Conservation (phyloP, 1,284 basidiomycete genomes). For the Puccinia triticina region DNA sequence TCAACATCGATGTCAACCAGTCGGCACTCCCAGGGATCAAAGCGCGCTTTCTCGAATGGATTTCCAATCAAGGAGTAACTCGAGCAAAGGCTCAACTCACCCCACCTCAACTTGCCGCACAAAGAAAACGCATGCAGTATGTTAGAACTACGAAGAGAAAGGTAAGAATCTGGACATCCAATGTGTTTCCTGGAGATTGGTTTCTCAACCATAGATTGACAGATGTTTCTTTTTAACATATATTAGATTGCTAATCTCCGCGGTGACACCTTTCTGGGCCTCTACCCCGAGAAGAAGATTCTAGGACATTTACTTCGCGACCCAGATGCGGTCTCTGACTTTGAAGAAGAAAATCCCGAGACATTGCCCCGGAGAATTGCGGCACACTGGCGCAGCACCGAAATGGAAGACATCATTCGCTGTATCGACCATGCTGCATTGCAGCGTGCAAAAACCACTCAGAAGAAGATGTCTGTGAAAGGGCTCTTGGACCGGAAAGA, state of each 20-base stretch:
- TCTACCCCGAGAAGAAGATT: background rate
- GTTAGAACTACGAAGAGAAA: background rate
- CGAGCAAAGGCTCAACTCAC: background rate
- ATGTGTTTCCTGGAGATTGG: background rate
- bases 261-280: background rate
- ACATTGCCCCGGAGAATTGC: background rate
- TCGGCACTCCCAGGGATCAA: background rate
- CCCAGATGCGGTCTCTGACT: background rate
- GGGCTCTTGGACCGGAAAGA: background rate
- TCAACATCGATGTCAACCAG: background rate
- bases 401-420: background rate
- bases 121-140: background rate
- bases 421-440: background rate
- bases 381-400: background rate
- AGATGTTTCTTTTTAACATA: background rate
- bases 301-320: too few relatives aligned
- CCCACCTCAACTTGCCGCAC: background rate
- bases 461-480: constrained; percentile 17
- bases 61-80: background rate
- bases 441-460: background rate
- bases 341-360: background rate
- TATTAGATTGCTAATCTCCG: constrained; percentile 5
- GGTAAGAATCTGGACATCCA: background rate
- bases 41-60: constrained; percentile 1
- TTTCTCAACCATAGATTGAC: background rate